Percentiles rank a stretch among this genome's conserved stretches.
These are phyloP conservation scores for Peterozyma xylosa DNA, from an alignment of 805 yeast genomes.

Conservation along the genomic window DNA sequence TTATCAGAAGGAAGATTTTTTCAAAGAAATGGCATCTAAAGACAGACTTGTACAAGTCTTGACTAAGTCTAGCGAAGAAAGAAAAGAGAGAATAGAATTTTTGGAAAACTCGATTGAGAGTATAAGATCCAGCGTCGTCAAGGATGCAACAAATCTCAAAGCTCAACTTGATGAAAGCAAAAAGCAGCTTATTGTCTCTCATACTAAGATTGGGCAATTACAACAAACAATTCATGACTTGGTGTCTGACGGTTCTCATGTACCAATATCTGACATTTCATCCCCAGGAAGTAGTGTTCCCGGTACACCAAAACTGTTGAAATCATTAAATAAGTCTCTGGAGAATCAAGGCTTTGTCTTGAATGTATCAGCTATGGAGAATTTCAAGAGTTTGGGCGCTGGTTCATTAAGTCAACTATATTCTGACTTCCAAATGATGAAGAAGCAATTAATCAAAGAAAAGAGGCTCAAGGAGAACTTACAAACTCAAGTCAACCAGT, in stretches of 20 bases:
- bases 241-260: slow-evolving; percentile 16
- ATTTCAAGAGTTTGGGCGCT: slow-evolving; percentile 27
- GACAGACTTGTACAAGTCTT: slow-evolving; percentile 53
- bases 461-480: slow-evolving; percentile 63
- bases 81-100: slow-evolving; percentile 41
- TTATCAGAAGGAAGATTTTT: slow-evolving; percentile 38
- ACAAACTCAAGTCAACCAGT: slow-evolving; percentile 61
- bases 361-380: slow-evolving; percentile 52
- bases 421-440: slow-evolving; percentile 55
- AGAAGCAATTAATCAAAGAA: slow-evolving; percentile 62
- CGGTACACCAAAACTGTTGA: slow-evolving; percentile 33
- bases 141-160: slow-evolving; percentile 26
- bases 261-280: slow-evolving; percentile 8
- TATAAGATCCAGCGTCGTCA: slow-evolving; percentile 29
- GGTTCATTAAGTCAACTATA: slow-evolving; percentile 62
- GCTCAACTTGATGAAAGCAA: slow-evolving; percentile 27
- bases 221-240: slow-evolving; percentile 38
- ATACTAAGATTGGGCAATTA: slow-evolving; percentile 31
- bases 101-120: slow-evolving; percentile 42
- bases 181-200: slow-evolving; percentile 24
- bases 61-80: slow-evolving; percentile 44
- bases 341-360: slow-evolving; percentile 27
- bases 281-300: slow-evolving; percentile 27
- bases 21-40: slow-evolving; percentile 52
- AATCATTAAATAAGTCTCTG: slow-evolving; percentile 20